A percentile compares a stretch with the other conserved stretches of the same genome.
Evolutionary conservation across 2,329 filamentous ascomycete species (phyloP).

Genomic region (Diaporthe sp.): DNA sequence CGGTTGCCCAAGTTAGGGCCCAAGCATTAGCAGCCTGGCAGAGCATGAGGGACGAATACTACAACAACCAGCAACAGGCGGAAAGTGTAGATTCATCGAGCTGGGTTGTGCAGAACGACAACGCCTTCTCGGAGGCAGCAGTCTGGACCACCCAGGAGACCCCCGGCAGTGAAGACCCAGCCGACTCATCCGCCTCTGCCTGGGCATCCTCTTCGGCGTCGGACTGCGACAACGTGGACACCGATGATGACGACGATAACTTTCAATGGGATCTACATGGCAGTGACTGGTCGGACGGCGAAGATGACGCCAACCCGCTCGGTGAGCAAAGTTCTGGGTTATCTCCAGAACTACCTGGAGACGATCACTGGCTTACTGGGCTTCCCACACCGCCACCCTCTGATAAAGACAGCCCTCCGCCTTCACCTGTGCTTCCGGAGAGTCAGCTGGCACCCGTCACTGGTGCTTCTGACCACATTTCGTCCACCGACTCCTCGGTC

Average conservation of each 20-base stretch:
- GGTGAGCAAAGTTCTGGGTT: neutral
- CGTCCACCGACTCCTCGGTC: neutral
- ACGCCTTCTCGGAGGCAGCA: neutral
- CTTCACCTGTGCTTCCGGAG: neutral
- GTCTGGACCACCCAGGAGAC: neutral
- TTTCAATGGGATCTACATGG: neutral
- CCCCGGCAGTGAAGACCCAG: neutral
- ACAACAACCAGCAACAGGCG: neutral
- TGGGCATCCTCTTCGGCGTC: neutral
- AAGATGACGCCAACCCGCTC: neutral
- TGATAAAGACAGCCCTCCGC: neutral
- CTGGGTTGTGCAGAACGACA: slow-evolving; percentile 9
- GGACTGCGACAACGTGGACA: neutral
- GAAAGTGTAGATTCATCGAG: neutral
- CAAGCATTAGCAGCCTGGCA: neutral
- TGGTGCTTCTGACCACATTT: too few relatives aligned
- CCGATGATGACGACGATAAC: neutral
- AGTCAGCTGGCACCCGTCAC: neutral
- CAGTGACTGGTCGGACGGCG: neutral
- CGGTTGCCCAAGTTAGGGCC: neutral
- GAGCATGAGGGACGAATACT: neutral
- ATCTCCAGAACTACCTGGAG: neutral
- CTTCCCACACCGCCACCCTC: slow-evolving; percentile 5
- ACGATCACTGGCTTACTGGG: neutral
- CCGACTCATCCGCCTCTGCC: neutral